Evolutionary conservation across 169 alveolate species (phyloP).

Genomic region (Pseudocohnilembus persalinus): DNA sequence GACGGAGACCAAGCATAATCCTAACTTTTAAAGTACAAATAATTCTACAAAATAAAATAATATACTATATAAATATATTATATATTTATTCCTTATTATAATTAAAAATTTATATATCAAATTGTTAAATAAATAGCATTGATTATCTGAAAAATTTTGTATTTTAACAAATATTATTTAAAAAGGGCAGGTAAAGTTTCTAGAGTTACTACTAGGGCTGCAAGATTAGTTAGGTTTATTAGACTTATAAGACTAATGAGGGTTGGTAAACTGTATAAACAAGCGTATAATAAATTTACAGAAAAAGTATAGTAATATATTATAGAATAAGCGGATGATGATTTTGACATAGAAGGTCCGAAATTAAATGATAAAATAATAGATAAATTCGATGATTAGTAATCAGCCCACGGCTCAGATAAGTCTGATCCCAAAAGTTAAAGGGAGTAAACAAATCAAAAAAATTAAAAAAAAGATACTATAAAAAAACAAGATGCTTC

Average conservation of each 20-base stretch:
- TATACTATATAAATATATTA: too few species aligned
- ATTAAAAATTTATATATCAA: too few species aligned
- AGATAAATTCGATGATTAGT: background rate
- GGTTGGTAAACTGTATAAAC: conserved; percentile 1
- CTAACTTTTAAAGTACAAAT: background rate
- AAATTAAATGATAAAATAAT: background rate
- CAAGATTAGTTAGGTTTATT: background rate
- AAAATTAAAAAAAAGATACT: background rate
- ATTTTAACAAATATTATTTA: background rate
- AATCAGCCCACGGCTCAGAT: background rate
- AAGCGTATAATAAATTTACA: background rate
- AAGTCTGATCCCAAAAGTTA: background rate
- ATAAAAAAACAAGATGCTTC: background rate
- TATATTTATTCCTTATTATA: too few species aligned
- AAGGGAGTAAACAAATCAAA: background rate
- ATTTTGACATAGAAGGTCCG: background rate
- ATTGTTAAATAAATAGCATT: too few species aligned
- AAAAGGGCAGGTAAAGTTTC: conserved; percentile 2
- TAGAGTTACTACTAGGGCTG: background rate
- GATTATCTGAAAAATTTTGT: too few species aligned
- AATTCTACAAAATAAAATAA: background rate
- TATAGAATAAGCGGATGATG: background rate
- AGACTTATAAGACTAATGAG: background rate
- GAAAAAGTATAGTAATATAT: background rate
- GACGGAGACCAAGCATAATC: background rate